Evolutionary conservation across 441 rosid genomes (phyloP).

Genomic region (Melastoma candidum): DNA sequence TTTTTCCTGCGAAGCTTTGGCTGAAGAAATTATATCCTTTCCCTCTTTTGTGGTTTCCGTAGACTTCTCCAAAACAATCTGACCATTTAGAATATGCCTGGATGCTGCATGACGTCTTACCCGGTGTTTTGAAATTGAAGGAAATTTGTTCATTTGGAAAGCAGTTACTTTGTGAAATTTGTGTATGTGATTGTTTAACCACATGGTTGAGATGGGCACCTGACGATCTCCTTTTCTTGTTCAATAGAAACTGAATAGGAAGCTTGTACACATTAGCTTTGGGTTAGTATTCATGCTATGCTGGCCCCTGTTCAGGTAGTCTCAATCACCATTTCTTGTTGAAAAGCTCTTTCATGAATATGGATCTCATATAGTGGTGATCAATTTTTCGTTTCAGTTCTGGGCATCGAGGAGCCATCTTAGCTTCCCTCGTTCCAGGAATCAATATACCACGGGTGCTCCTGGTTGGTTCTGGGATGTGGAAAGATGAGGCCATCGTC

Average conservation of each 20-base stretch:
- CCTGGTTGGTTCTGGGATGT: not conserved
- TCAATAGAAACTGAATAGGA: constrained; percentile 7
- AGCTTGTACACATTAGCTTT: constrained; percentile 5
- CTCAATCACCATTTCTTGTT: not conserved
- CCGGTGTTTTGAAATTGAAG: too few relatives aligned
- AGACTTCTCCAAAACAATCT: too few relatives aligned
- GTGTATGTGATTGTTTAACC: too few relatives aligned
- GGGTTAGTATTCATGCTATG: constrained; percentile 5
- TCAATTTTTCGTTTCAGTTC: not conserved
- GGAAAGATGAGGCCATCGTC: constrained; percentile 8
- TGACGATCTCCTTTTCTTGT: too few relatives aligned
- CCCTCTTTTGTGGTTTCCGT: too few relatives aligned
- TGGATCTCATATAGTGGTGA: not conserved
- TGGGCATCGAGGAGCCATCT: constrained; percentile 2
- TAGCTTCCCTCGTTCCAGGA: not conserved
- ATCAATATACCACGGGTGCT: not conserved
- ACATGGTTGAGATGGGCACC: too few relatives aligned
- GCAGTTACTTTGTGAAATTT: too few relatives aligned
- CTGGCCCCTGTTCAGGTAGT: constrained; percentile 5
- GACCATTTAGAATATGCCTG: too few relatives aligned
- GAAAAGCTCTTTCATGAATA: not conserved
- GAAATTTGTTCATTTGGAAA: too few relatives aligned
- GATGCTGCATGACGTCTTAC: too few relatives aligned
- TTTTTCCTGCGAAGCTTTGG: too few relatives aligned
- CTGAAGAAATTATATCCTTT: too few relatives aligned